These are phyloP conservation scores for Eucalyptus decipiens DNA, from an alignment of 345 rosid genomes.

Conservation along the genomic window DNA sequence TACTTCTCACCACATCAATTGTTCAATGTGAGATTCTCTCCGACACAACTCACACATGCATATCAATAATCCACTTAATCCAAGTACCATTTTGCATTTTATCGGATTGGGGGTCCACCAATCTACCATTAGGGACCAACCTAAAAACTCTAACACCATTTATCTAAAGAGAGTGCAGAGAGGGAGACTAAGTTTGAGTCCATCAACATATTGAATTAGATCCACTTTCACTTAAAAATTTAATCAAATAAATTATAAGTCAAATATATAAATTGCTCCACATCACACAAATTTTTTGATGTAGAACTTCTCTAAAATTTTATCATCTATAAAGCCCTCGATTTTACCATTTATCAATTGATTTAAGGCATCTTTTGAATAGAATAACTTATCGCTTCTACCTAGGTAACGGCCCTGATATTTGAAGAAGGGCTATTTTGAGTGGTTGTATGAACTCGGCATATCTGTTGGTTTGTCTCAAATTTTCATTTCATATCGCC, in stretches of 20 bases:
- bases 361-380: neutral
- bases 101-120: too few species aligned
- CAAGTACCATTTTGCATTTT: too few species aligned
- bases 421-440: neutral
- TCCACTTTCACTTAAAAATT: too few species aligned
- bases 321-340: neutral
- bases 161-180: accelerated
- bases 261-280: too few species aligned
- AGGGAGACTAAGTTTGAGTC: too few species aligned
- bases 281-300: accelerated
- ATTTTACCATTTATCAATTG: neutral
- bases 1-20: accelerated
- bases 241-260: too few species aligned
- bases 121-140: too few species aligned
- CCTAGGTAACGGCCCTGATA: neutral
- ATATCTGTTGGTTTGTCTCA: neutral
- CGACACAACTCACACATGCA: neutral
- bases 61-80: neutral
- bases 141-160: too few species aligned
- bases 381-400: neutral
- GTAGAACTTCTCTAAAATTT: too few species aligned
- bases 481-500: neutral
- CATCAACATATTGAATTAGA: too few species aligned
- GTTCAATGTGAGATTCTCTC: too few species aligned
- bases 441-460: neutral